Evolutionary conservation across 2,329 filamentous ascomycete species (phyloP).

Genomic region (Cyphellophora europaea): DNA sequence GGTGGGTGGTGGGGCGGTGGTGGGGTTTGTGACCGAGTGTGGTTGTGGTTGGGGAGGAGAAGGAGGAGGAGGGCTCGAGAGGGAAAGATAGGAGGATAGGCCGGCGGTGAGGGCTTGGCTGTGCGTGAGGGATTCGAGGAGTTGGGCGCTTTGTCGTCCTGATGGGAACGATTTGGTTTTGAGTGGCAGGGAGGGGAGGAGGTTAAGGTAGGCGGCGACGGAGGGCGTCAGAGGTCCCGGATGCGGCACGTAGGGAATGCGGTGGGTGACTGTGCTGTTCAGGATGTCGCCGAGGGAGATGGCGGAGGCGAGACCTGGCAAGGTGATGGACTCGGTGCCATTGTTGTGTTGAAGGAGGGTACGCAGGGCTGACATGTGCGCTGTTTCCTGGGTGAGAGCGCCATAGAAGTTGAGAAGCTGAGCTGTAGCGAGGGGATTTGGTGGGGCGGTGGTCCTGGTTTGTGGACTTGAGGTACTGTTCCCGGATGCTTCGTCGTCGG

Average conservation of each 20-base stretch:
- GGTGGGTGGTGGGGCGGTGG: too few relatives aligned
- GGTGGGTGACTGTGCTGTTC: neutral
- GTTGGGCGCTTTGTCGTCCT: neutral
- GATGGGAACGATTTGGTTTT: neutral
- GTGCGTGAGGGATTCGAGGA: neutral
- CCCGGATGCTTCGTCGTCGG: too few relatives aligned
- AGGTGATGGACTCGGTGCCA: neutral
- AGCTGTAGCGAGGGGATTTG: conserved; percentile 7
- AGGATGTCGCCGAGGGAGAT: neutral
- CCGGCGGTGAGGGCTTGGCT: neutral
- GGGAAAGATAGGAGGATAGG: neutral
- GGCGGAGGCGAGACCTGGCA: neutral
- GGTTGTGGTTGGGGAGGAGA: too few relatives aligned
- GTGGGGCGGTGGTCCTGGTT: conserved; percentile 1
- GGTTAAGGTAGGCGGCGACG: neutral
- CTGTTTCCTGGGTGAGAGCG: conserved; percentile 8
- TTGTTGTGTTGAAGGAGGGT: neutral
- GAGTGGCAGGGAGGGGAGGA: neutral
- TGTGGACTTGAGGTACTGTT: neutral
- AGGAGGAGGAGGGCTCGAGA: too few relatives aligned
- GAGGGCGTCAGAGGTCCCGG: neutral
- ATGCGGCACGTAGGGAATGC: neutral
- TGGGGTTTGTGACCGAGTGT: neutral
- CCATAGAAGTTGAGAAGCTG: conserved; percentile 12
- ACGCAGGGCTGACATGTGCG: neutral